Evolutionary conservation across 2,329 filamentous ascomycete species (phyloP).

Genomic region (Apiospora pterosperma): DNA sequence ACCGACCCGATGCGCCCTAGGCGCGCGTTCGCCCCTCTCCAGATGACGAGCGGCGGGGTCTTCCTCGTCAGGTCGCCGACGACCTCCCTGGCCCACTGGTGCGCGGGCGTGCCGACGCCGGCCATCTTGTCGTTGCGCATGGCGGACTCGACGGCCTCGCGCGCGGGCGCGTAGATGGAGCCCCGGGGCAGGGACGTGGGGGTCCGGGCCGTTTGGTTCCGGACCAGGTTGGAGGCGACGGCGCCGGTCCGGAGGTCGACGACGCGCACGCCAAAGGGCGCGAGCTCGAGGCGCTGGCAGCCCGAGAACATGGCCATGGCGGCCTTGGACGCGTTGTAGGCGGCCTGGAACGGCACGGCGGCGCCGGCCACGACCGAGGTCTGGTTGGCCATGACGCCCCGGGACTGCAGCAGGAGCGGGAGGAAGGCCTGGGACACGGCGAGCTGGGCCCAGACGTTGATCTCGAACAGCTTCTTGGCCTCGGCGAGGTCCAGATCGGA

Average conservation of each 20-base stretch:
- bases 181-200: background rate
- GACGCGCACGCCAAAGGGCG: constrained; percentile 24
- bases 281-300: constrained; percentile 27
- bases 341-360: constrained; percentile 8
- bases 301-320: constrained; percentile 24
- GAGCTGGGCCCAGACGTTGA: constrained; percentile 1
- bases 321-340: constrained; percentile 23
- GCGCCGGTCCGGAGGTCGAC: constrained; percentile 13
- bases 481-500: background rate
- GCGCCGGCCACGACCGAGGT: constrained; percentile 14
- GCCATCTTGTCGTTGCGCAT: background rate
- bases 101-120: background rate
- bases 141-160: background rate
- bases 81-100: background rate
- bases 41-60: background rate
- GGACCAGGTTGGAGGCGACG: constrained; percentile 2
- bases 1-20: background rate
- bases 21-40: background rate
- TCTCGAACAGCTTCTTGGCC: background rate
- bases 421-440: constrained; percentile 5
- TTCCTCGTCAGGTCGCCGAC: background rate
- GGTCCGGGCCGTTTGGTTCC: constrained; percentile 21
- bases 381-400: constrained; percentile 18
- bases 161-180: background rate
- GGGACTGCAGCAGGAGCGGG: constrained; percentile 9